A percentile compares a stretch with the other conserved stretches of the same genome.
phyloP scores from a whole-genome alignment of 192 early-diverging fungal genomes.

The Hyaloraphidium curvatum region DNA sequence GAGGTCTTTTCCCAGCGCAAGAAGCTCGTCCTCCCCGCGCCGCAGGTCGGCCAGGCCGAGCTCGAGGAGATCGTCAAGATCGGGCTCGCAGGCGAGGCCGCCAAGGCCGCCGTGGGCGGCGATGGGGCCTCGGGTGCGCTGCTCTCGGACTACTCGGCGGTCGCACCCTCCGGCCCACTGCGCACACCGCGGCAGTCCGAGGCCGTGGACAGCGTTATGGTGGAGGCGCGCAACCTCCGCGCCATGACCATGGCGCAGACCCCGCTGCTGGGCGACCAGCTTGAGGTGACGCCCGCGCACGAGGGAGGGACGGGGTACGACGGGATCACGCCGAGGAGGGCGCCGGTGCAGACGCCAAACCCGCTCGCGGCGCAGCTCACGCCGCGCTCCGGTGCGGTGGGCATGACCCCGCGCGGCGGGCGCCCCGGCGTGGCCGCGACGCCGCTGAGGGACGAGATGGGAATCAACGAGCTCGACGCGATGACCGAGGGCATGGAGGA shows the following conservation, averaged over 20 bases:
- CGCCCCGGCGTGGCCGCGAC: slow-evolving; percentile 1
- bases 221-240: slow-evolving; percentile 65
- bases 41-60: slow-evolving; percentile 79
- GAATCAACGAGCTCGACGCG: too few relatives aligned
- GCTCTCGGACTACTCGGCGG: slow-evolving; percentile 46
- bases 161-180: slow-evolving; percentile 17
- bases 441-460: slow-evolving; percentile 23
- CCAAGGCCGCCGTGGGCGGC: slow-evolving; percentile 44
- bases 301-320: slow-evolving; percentile 35
- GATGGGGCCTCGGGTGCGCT: slow-evolving; percentile 39
- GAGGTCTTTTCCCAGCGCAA: slow-evolving; percentile 31
- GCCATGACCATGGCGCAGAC: slow-evolving; percentile 56
- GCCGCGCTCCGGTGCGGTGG: slow-evolving; percentile 11
- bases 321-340: slow-evolving; percentile 34
- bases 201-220: slow-evolving; percentile 39
- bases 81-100: slow-evolving; percentile 57
- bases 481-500: slow-evolving; percentile 33
- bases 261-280: slow-evolving; percentile 63
- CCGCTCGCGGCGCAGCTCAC: slow-evolving; percentile 33
- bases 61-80: slow-evolving; percentile 83
- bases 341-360: slow-evolving; percentile 56
- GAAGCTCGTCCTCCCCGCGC: slow-evolving; percentile 63
- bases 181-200: slow-evolving; percentile 42
- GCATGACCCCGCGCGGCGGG: slow-evolving; percentile 5
- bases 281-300: slow-evolving; percentile 27